A percentile compares a stretch with the other conserved stretches of the same genome.
Evolutionary conservation across 257 asterid genomes (phyloP).

Genomic region (Salvia hispanica): DNA sequence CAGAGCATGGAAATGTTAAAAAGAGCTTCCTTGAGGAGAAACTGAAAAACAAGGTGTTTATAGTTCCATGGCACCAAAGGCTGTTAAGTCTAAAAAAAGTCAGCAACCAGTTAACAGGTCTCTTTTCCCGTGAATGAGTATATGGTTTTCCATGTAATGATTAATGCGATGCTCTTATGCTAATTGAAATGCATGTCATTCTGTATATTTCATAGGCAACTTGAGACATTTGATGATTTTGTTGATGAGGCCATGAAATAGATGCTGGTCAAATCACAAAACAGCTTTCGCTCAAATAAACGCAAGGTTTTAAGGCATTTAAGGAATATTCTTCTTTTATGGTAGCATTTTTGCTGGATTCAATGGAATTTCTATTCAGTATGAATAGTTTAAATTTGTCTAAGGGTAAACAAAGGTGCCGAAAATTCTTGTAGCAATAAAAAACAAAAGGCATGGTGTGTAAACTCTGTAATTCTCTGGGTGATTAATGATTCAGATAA

Average conservation of each 20-base stretch:
- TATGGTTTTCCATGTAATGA: not conserved
- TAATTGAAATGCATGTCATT: slow-evolving; percentile 21
- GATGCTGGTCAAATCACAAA: slow-evolving; percentile 46
- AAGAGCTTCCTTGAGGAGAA: slow-evolving; percentile 93
- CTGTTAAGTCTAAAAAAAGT: slow-evolving; percentile 41
- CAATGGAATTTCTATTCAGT: slow-evolving; percentile 17
- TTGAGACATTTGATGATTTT: slow-evolving; percentile 87
- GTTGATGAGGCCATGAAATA: slow-evolving; percentile 69
- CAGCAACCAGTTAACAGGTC: slow-evolving; percentile 68
- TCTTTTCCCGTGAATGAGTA: not conserved
- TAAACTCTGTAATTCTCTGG: not conserved
- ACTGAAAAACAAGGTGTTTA: slow-evolving; percentile 72
- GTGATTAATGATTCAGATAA: not conserved
- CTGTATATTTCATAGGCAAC: slow-evolving; percentile 48
- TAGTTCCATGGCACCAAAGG: slow-evolving; percentile 56
- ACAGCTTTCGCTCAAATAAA: slow-evolving; percentile 44
- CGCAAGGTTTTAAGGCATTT: slow-evolving; percentile 51
- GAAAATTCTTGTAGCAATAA: not conserved
- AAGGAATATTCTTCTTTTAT: too few species aligned
- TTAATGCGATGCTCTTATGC: slow-evolving; percentile 21
- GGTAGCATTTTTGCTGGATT: not conserved
- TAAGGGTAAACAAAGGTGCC: too few species aligned
- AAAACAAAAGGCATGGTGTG: not conserved
- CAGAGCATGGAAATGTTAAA: slow-evolving; percentile 90
- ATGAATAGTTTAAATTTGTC: not conserved